These are phyloP conservation scores for Plantago lanceolata DNA, from an alignment of 305 asterid species.

Conservation along the genomic window DNA sequence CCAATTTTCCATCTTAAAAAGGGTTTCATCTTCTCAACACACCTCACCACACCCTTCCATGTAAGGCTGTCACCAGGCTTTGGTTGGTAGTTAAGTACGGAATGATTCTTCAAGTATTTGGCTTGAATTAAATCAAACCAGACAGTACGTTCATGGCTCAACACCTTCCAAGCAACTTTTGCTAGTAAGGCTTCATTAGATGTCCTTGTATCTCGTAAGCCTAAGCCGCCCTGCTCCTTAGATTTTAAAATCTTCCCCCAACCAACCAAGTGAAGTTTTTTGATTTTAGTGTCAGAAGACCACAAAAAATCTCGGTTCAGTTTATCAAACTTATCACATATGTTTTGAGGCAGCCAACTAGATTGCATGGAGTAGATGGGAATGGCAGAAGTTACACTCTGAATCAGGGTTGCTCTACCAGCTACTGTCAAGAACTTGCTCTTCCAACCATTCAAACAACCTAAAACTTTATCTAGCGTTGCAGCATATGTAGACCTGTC, in stretches of 20 bases:
- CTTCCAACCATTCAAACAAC: background rate
- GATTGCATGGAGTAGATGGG: background rate
- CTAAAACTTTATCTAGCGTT: too few relatives aligned
- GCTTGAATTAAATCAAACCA: background rate
- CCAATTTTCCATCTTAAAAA: background rate
- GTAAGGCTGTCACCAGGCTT: background rate
- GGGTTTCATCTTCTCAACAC: background rate
- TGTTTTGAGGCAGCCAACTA: background rate
- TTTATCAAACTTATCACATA: background rate
- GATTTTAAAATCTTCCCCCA: background rate
- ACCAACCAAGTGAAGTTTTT: background rate
- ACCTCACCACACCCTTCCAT: background rate
- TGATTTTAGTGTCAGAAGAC: background rate
- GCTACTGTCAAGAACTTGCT: background rate
- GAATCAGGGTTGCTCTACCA: background rate
- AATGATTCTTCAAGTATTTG: too few relatives aligned
- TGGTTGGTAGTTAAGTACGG: accelerated
- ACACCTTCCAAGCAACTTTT: background rate
- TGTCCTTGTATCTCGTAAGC: too few relatives aligned
- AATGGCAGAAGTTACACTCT: background rate
- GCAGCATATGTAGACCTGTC: too few relatives aligned
- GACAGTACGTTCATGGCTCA: background rate
- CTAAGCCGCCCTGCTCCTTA: background rate
- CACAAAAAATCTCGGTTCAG: background rate
- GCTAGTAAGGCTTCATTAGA: background rate